Percentiles rank a stretch among this genome's conserved stretches.
phyloP scores from a whole-genome alignment of 2,329 filamentous ascomycete genomes.

The Monilinia fructicola region DNA sequence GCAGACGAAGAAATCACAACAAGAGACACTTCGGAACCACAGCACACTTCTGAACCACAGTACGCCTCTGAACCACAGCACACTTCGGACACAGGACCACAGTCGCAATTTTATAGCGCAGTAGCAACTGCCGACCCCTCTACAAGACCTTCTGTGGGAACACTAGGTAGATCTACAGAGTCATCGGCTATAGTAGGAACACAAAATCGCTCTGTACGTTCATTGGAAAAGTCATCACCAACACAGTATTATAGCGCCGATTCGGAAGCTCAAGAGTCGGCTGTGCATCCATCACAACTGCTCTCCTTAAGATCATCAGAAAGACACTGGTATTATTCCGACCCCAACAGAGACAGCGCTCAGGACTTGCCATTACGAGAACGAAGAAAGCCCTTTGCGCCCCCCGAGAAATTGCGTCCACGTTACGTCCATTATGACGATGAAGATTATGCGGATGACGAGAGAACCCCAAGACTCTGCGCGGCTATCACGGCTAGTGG shows the following conservation, averaged over 20 bases:
- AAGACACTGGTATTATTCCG: constrained; percentile 6
- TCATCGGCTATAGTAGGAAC: background rate
- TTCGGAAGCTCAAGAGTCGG: background rate
- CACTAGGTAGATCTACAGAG: background rate
- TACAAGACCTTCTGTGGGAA: no score
- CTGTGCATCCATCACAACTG: background rate
- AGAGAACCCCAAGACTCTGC: background rate
- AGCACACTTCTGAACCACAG: background rate
- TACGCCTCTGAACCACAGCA: background rate
- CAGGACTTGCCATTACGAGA: background rate
- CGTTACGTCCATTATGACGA: constrained; percentile 11
- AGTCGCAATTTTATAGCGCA: background rate
- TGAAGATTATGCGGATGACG: background rate
- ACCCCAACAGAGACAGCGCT: background rate
- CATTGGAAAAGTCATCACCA: background rate
- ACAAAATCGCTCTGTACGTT: background rate
- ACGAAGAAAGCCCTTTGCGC: background rate
- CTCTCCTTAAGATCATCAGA: constrained; percentile 2
- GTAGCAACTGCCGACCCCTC: background rate
- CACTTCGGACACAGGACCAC: background rate
- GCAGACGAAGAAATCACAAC: background rate
- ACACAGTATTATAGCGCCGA: no score
- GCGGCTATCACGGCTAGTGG: background rate
- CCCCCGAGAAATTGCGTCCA: background rate
- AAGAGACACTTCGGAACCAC: background rate